phyloP scores from a whole-genome alignment of 192 early-diverging fungal genomes.

The Entrophospora sp. region DNA sequence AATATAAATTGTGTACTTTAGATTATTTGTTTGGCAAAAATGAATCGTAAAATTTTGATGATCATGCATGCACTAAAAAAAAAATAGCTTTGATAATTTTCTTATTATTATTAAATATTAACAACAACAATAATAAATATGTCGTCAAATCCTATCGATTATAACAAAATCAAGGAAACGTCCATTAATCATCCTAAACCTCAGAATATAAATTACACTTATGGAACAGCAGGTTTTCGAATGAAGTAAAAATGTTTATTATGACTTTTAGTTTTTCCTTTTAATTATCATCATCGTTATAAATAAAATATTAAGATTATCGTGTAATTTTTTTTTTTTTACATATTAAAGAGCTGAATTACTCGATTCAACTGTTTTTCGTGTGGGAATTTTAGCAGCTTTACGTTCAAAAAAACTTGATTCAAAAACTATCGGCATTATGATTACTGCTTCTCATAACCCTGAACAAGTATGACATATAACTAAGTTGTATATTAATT shows the following conservation, averaged over 20 bases:
- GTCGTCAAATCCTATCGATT: conserved; percentile 26
- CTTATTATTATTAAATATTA: no score
- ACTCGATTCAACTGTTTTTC: conserved; percentile 89
- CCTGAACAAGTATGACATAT: conserved; percentile 57
- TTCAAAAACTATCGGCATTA: conserved; percentile 83
- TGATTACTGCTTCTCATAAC: conserved; percentile 99
- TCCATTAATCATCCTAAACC: conserved; percentile 69
- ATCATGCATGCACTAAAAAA: no score
- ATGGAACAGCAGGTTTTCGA: conserved; percentile 98
- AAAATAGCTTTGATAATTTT: no score
- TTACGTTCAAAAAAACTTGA: conserved; percentile 83
- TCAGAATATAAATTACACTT: conserved; percentile 49
- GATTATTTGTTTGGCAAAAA: no score
- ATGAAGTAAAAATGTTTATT: no score
- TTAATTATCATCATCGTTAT: neutral
- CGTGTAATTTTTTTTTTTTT: conserved; percentile 4
- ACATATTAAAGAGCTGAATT: conserved; percentile 56
- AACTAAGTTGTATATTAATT: neutral
- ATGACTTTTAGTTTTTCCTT: conserved; percentile 25
- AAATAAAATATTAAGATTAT: neutral
- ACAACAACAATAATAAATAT: no score
- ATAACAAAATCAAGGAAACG: conserved; percentile 32
- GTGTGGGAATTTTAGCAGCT: conserved; percentile 81
- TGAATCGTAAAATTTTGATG: no score
- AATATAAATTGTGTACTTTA: no score